phyloP scores from a whole-genome alignment of 306 rosid genomes.

The Prunus mume region DNA sequence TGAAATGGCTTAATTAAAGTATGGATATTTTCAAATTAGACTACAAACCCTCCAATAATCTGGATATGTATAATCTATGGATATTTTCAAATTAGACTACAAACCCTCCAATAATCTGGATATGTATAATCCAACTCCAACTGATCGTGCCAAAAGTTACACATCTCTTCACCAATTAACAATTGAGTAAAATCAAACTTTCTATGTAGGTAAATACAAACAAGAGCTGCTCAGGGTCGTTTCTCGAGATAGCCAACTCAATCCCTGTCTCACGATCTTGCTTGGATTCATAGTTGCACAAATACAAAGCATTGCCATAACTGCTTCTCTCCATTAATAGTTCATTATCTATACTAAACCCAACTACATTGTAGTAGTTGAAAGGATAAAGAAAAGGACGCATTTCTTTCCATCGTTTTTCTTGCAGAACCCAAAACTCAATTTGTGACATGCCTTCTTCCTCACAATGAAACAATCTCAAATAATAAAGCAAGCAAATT shows the following conservation, averaged over 20 bases:
- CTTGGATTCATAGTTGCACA: background rate
- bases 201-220: background rate
- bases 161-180: too few relatives aligned
- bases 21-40: too few relatives aligned
- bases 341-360: background rate
- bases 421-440: background rate
- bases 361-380: background rate
- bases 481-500: background rate
- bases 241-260: background rate
- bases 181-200: slow-evolving; percentile 1
- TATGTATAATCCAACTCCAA: too few relatives aligned
- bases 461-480: too few relatives aligned
- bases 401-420: background rate
- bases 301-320: background rate
- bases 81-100: too few relatives aligned
- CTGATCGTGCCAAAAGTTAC: too few relatives aligned
- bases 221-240: background rate
- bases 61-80: too few relatives aligned
- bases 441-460: background rate
- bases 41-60: too few relatives aligned
- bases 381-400: background rate
- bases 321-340: background rate
- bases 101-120: too few relatives aligned
- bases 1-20: too few relatives aligned
- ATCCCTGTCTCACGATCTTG: slow-evolving; percentile 1